Base-by-base conservation (phyloP, 805 yeast species). In the Saccharomycopsis capsularis region DNA sequence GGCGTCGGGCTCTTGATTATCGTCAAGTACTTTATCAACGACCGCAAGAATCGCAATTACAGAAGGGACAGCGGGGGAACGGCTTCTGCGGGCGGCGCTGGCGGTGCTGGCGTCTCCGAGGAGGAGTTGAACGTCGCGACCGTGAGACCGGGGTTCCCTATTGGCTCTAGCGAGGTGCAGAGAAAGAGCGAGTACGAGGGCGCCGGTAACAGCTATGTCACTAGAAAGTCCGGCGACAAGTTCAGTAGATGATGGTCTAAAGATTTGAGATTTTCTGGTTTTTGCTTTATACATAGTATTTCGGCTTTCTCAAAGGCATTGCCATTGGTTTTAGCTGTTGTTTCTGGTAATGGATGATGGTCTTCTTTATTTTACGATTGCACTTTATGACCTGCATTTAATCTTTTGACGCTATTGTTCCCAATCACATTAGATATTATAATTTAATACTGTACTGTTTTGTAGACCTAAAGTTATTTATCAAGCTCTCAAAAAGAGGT, bases 151-250 rank as follows among this genome's bases (percentile, higher is more conserved):
- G 85, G 85, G 1, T 72, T 78, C 46, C 82, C 82, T 9, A 65
- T 62, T 40, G 61, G 65, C 15, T 67, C 66, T 1, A 60, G 62
- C 4, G 59, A 58, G 22, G 66, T 64, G 21, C 58, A 64, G 40
- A 66, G 89, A 53, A 78, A 79, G 54, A 76, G 82, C 46, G 79
- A 75, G 57, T 85, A 73, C 59, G 85, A 81, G 56, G 91, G 89
- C 3, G 71, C 82, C 0, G 86, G 87, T 0, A 67, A 68, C 47
- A 75, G 85, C 42, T 81, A 80, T 48, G 18, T 25, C 34, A 68
- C 79, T n/a, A 70, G 85, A 57, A 74, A 68, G 48, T 65, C 72
- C 15, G 86, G 85, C 53, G 89, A 81, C 57, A 64, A 57, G 42
- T 50, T 52, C 23, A 42, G 45, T 3, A 30, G 36, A 29, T 41